Conservation (phyloP, 176 grass and related monocot species). For the Triticum monococcum region DNA sequence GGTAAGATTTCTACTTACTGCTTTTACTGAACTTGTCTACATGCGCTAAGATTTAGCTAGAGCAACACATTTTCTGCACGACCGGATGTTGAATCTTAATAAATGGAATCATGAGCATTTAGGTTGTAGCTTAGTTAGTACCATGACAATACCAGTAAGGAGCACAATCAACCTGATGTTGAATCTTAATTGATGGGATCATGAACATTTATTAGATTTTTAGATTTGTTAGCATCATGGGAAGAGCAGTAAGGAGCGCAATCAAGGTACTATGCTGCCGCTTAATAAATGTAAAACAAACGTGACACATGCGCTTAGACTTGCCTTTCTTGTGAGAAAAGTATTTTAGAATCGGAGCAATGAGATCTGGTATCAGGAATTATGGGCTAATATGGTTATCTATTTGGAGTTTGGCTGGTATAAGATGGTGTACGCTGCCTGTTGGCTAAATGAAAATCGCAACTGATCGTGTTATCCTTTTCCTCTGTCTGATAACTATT, state of each 20-base stretch:
- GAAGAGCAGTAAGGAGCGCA: background rate
- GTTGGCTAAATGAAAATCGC: background rate
- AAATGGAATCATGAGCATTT: background rate
- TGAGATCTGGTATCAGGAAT: background rate
- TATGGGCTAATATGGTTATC: background rate
- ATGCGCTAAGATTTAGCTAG: background rate
- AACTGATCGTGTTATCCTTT: background rate
- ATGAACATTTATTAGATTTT: background rate
- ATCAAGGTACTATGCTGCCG: background rate
- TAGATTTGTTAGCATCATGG: background rate
- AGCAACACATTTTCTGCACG: background rate
- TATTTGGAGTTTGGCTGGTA: slow-evolving; percentile 4
- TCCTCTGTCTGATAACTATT: background rate
- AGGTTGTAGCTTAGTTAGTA: background rate
- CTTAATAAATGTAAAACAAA: background rate
- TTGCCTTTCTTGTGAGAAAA: background rate
- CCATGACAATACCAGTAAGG: background rate
- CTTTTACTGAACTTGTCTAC: background rate
- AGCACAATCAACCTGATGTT: background rate
- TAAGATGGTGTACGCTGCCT: background rate
- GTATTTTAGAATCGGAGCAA: background rate
- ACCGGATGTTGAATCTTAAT: background rate
- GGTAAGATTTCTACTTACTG: slow-evolving; percentile 33
- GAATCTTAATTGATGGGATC: background rate
- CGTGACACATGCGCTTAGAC: background rate